Percentiles rank a stretch among this genome's conserved stretches.
phyloP scores from a whole-genome alignment of 2,329 filamentous ascomycete species.

The Fonsecaea pedrosoi region DNA sequence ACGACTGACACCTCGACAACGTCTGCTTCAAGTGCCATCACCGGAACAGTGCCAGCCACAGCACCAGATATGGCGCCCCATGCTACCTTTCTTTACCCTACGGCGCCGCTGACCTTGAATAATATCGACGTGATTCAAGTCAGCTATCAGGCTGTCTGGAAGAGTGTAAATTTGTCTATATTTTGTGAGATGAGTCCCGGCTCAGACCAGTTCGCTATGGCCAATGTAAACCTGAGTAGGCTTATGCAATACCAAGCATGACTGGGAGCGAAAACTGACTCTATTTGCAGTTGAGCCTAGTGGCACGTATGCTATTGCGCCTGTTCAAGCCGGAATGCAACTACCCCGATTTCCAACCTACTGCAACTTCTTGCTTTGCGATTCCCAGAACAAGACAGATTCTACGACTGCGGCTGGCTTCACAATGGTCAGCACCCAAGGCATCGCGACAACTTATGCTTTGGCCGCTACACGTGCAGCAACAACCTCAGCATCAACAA shows the following conservation, averaged over 20 bases:
- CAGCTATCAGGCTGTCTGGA: slow-evolving; percentile 28
- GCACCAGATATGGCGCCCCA: slow-evolving; percentile 13
- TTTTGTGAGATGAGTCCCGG: slow-evolving; percentile 26
- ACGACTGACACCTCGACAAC: slow-evolving; percentile 7
- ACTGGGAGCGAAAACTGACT: background rate
- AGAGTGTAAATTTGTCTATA: slow-evolving; percentile 27
- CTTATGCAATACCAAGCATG: background rate
- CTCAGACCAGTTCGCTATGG: slow-evolving; percentile 21
- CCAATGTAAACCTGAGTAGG: slow-evolving; percentile 24
- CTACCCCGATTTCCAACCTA: slow-evolving; percentile 27
- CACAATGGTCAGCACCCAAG: slow-evolving; percentile 31
- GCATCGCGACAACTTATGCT: slow-evolving; percentile 24
- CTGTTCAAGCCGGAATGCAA: slow-evolving; percentile 30
- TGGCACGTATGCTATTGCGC: slow-evolving; percentile 28
- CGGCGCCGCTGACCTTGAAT: slow-evolving; percentile 27
- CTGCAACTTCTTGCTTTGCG: slow-evolving; percentile 29
- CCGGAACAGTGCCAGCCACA: background rate
- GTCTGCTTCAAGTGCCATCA: background rate
- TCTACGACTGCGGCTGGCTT: slow-evolving; percentile 27
- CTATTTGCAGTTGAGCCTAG: slow-evolving; percentile 16
- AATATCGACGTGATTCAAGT: slow-evolving; percentile 32
- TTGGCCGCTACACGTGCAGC: slow-evolving; percentile 19
- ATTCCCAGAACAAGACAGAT: slow-evolving; percentile 26
- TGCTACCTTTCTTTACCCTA: slow-evolving; percentile 31
- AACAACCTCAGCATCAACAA: slow-evolving; percentile 2